phyloP scores from a whole-genome alignment of 2,329 filamentous ascomycete genomes.

The Aquanectria penicillioides region DNA sequence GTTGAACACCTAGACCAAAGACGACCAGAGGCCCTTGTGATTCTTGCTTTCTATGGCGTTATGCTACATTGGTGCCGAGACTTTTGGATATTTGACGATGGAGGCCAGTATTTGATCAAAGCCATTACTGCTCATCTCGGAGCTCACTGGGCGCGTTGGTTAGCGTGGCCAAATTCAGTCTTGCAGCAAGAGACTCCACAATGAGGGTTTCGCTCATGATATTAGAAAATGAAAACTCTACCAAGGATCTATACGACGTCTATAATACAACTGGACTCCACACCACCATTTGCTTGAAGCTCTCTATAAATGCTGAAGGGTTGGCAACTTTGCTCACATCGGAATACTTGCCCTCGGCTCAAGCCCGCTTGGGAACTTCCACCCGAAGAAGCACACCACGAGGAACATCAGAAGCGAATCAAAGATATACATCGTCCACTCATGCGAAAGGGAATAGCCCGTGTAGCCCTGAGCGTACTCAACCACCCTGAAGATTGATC shows the following conservation, averaged over 20 bases:
- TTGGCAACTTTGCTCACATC: too few species aligned
- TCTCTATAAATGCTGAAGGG: too few species aligned
- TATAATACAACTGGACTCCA: too few species aligned
- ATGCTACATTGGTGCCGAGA: constrained; percentile 4
- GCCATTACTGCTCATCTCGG: constrained; percentile 1
- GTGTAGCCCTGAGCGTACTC: background rate
- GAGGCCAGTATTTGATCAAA: constrained; percentile 2
- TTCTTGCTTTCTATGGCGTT: constrained; percentile 13
- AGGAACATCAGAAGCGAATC: constrained; percentile 3
- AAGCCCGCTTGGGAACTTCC: background rate
- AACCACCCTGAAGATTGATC: constrained; percentile 8
- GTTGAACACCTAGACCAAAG: constrained; percentile 15
- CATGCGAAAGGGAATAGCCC: constrained; percentile 3
- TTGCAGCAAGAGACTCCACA: background rate
- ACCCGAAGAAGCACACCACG: background rate
- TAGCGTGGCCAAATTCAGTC: constrained; percentile 3
- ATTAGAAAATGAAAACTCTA: too few species aligned
- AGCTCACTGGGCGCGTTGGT: background rate
- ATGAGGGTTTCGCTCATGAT: too few species aligned
- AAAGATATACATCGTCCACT: constrained; percentile 12
- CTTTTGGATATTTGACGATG: constrained; percentile 4
- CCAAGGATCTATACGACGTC: too few species aligned
- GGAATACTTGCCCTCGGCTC: background rate
- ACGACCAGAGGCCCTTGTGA: constrained; percentile 21
- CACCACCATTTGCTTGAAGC: too few species aligned